Evolutionary conservation across 805 yeast species (phyloP).

Genomic region (Helenozyma baotianmanensis): DNA sequence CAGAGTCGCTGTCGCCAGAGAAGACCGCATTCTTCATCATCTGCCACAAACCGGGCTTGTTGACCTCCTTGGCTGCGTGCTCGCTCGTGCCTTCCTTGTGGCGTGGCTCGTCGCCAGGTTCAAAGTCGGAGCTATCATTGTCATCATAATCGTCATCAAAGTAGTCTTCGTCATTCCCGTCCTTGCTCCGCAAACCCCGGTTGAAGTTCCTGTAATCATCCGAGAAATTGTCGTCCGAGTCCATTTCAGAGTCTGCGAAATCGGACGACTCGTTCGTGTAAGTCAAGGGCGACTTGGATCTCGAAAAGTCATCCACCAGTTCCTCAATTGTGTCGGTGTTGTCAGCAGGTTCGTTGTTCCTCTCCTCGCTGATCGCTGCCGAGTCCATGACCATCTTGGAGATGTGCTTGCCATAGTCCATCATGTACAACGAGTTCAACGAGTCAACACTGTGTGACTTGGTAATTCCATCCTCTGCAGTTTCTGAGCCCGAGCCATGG

Average conservation of each 20-base stretch:
- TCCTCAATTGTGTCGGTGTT: too few species aligned
- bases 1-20: constrained; percentile 28
- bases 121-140: constrained; percentile 6
- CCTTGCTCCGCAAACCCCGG: constrained; percentile 11
- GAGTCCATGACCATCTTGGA: constrained; percentile 34
- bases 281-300: not conserved
- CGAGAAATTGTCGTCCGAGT: constrained; percentile 26
- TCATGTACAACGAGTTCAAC: constrained; percentile 35
- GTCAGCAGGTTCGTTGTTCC: not conserved
- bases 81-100: constrained; percentile 5
- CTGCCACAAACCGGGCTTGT: constrained; percentile 34
- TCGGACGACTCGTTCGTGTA: constrained; percentile 18
- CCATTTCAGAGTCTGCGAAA: constrained; percentile 33
- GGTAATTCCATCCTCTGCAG: constrained; percentile 17
- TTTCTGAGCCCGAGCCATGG: constrained; percentile 9
- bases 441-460: constrained; percentile 36
- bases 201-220: constrained; percentile 2
- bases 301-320: not conserved
- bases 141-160: constrained; percentile 20
- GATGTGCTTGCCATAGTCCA: constrained; percentile 35
- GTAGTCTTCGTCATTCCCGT: constrained; percentile 33
- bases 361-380: constrained; percentile 1
- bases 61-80: constrained; percentile 1
- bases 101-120: constrained; percentile 2
- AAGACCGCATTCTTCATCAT: constrained; percentile 39